These are phyloP conservation scores for Fusarium sp. DNA, from an alignment of 2,329 filamentous ascomycete species.

Conservation along the genomic window DNA sequence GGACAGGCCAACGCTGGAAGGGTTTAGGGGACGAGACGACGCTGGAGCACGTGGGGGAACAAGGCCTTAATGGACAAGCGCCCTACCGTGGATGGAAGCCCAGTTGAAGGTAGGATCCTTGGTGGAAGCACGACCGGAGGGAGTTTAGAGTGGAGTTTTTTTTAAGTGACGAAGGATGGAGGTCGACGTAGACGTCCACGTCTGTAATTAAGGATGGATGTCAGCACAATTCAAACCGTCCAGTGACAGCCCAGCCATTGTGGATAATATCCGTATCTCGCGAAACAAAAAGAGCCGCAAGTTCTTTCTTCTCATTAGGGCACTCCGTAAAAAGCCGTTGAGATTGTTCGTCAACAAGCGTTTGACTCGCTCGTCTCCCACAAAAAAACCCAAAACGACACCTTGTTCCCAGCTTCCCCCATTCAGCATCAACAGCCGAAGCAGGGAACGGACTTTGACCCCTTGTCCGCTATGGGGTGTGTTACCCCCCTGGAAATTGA, in stretches of 20 bases:
- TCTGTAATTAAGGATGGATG: background rate
- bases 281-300: background rate
- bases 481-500: background rate
- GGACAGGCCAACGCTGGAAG: background rate
- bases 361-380: background rate
- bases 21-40: background rate
- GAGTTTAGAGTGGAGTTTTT: conserved; percentile 32
- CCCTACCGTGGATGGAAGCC: conserved; percentile 5
- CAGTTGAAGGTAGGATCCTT: conserved; percentile 22
- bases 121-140: conserved; percentile 18
- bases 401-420: conserved; percentile 1
- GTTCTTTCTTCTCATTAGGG: background rate
- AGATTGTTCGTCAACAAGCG: background rate
- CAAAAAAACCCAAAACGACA: conserved; percentile 15
- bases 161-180: conserved; percentile 15
- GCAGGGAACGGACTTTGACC: conserved; percentile 20
- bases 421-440: conserved; percentile 9
- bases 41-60: conserved; percentile 22
- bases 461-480: conserved; percentile 8
- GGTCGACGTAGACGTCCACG: background rate
- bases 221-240: background rate
- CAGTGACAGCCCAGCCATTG: background rate
- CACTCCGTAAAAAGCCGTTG: background rate
- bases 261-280: background rate
- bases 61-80: conserved; percentile 14